Evolutionary conservation across 805 yeast species (phyloP).

Genomic region (Spathaspora sp.): DNA sequence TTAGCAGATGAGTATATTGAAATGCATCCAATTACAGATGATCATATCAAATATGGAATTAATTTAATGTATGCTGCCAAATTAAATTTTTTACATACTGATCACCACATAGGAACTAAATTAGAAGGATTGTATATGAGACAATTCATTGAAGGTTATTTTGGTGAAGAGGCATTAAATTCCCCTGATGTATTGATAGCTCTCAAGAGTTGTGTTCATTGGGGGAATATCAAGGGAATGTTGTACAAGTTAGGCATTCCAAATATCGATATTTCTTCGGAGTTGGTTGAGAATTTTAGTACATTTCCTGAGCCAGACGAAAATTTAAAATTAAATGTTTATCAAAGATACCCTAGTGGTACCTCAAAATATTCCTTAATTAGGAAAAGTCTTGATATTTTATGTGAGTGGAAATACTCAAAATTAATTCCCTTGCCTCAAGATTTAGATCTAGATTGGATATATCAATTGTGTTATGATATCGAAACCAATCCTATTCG

Average conservation of each 20-base stretch:
- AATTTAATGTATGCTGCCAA: conserved; percentile 43
- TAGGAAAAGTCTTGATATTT: conserved; percentile 32
- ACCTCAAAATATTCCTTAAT: conserved; percentile 44
- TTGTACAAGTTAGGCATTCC: conserved; percentile 40
- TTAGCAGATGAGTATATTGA: conserved; percentile 32
- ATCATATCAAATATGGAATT: conserved; percentile 41
- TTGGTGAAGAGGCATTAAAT: conserved; percentile 36
- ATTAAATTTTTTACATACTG: conserved; percentile 52
- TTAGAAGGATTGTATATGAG: conserved; percentile 43
- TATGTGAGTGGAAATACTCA: conserved; percentile 36
- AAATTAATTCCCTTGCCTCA: conserved; percentile 29
- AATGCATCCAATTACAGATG: conserved; percentile 17
- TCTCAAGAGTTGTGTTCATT: conserved; percentile 49
- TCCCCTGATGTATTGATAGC: conserved; percentile 44
- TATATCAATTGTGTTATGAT: conserved; percentile 39
- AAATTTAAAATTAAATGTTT: conserved; percentile 37
- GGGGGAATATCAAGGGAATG: conserved; percentile 51
- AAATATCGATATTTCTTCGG: conserved; percentile 28
- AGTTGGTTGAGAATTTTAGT: conserved; percentile 25
- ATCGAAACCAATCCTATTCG: conserved; percentile 46
- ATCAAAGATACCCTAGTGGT: conserved; percentile 50
- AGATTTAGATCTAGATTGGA: conserved; percentile 25
- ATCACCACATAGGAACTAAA: conserved; percentile 51
- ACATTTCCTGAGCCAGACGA: conserved; percentile 39
- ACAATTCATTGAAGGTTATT: conserved; percentile 30